Conservation (phyloP, 2,329 filamentous ascomycete genomes). For the Cercospora zeina region DNA sequence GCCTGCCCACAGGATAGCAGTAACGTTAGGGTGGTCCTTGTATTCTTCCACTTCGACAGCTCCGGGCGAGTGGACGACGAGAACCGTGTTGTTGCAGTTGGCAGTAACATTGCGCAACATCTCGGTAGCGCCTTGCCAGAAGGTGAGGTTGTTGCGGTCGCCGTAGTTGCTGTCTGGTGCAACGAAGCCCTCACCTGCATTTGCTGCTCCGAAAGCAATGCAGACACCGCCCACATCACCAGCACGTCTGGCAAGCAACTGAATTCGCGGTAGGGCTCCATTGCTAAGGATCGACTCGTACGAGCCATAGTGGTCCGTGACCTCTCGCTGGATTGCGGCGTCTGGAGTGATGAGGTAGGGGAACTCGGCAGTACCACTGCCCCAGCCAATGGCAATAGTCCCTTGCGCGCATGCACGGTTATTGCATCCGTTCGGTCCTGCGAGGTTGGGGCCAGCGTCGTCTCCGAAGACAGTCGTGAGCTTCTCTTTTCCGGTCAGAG, state of each 20-base stretch:
- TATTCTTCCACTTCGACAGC: constrained; percentile 77
- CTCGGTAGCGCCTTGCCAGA: constrained; percentile 30
- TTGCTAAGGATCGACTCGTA: constrained; percentile 62
- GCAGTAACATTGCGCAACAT: constrained; percentile 36
- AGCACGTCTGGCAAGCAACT: constrained; percentile 55
- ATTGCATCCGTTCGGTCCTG: constrained; percentile 74
- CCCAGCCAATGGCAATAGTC: constrained; percentile 67
- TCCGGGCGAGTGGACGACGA: constrained; percentile 82
- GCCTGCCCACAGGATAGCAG: constrained; percentile 72
- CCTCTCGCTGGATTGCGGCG: constrained; percentile 65
- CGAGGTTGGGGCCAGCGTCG: constrained; percentile 72
- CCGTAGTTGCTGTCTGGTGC: constrained; percentile 77
- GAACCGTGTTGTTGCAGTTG: constrained; percentile 61
- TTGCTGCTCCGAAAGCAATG: constrained; percentile 85
- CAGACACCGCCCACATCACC: constrained; percentile 49
- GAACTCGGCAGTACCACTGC: constrained; percentile 61
- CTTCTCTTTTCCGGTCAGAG: constrained; percentile 63
- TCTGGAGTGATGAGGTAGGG: constrained; percentile 61
- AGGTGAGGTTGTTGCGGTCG: constrained; percentile 76
- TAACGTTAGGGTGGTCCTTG: constrained; percentile 74
- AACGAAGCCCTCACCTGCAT: constrained; percentile 84
- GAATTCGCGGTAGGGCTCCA: constrained; percentile 55
- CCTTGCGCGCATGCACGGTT: constrained; percentile 65
- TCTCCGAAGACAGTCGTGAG: constrained; percentile 77
- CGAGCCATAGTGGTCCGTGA: constrained; percentile 63